Conservation (phyloP, 208 protist genomes). For the Crithidia brevicula region DNA sequence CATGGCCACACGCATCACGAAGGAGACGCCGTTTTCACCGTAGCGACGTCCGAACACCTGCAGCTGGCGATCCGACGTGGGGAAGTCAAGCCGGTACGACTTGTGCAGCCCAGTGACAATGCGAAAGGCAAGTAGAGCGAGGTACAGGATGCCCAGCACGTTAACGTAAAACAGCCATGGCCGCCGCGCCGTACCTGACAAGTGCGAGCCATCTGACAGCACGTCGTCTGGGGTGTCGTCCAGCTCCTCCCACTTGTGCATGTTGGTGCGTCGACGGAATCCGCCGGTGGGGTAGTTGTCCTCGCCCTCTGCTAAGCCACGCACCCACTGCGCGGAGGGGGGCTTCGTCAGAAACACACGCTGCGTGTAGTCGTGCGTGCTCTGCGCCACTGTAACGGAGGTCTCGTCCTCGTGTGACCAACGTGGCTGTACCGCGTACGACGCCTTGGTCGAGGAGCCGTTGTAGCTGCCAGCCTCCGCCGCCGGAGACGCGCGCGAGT, state of each 20-base stretch:
- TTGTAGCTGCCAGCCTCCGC: not conserved
- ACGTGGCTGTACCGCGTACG: conserved; percentile 9
- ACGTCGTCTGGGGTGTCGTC: conserved; percentile 18
- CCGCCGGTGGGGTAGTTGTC: conserved; percentile 16
- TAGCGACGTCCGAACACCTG: conserved; percentile 30
- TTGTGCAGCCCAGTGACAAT: conserved; percentile 19
- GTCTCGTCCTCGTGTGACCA: conserved; percentile 40
- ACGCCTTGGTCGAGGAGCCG: not conserved
- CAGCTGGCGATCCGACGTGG: conserved; percentile 44
- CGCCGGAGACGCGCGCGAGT: not conserved
- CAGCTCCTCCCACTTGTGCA: conserved; percentile 29
- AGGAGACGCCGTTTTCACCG: conserved; percentile 47
- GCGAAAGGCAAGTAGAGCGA: conserved; percentile 17
- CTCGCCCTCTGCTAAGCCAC: conserved; percentile 62
- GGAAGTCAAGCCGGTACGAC: conserved; percentile 55
- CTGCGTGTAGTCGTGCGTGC: conserved; percentile 58
- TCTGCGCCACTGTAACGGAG: conserved; percentile 61
- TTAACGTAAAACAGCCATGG: conserved; percentile 46
- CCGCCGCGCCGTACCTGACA: not conserved
- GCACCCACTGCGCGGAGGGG: conserved; percentile 62
- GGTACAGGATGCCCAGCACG: conserved; percentile 21
- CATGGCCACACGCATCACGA: conserved; percentile 35
- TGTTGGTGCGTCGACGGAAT: conserved; percentile 15
- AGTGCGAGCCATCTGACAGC: not conserved
- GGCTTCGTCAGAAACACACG: conserved; percentile 49